These are phyloP conservation scores for Chaetomium sp. DNA, from an alignment of 2,329 filamentous ascomycete genomes.

Conservation along the genomic window DNA sequence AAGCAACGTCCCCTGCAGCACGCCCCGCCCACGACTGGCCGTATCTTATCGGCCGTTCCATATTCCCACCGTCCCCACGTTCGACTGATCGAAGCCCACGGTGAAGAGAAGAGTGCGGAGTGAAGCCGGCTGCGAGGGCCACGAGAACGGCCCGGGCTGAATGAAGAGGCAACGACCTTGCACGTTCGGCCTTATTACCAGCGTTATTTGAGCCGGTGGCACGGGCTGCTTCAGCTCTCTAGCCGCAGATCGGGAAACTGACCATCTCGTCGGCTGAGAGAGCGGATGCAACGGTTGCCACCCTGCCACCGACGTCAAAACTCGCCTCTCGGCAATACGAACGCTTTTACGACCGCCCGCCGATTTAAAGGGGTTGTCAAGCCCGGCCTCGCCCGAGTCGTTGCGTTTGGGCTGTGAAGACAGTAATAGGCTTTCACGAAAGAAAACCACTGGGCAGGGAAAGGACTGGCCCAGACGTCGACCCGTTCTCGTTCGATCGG, in stretches of 20 bases:
- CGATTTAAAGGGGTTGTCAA: not conserved
- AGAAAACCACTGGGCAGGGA: not conserved
- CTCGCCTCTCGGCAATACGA: not conserved
- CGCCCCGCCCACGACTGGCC: slow-evolving; percentile 16
- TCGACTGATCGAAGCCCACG: not conserved
- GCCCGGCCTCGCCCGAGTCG: not conserved
- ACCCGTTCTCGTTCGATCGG: not conserved
- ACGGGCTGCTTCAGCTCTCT: slow-evolving; percentile 6
- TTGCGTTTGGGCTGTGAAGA: not conserved
- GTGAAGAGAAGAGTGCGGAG: not conserved
- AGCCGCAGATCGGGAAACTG: slow-evolving; percentile 3
- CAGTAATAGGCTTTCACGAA: not conserved
- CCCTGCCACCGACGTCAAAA: slow-evolving; percentile 1
- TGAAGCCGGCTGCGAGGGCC: not conserved
- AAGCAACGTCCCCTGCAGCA: slow-evolving; percentile 11
- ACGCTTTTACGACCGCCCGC: not conserved
- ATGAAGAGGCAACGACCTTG: not conserved
- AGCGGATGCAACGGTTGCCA: slow-evolving; percentile 15
- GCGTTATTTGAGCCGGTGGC: not conserved
- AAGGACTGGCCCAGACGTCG: not conserved
- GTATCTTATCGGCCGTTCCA: slow-evolving; percentile 24
- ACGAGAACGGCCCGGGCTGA: not conserved
- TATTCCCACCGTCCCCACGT: slow-evolving; percentile 13
- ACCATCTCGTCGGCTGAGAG: not conserved
- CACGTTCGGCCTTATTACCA: not conserved